phyloP scores from a whole-genome alignment of 192 early-diverging fungal species.

The Entomortierella chlamydospora region DNA sequence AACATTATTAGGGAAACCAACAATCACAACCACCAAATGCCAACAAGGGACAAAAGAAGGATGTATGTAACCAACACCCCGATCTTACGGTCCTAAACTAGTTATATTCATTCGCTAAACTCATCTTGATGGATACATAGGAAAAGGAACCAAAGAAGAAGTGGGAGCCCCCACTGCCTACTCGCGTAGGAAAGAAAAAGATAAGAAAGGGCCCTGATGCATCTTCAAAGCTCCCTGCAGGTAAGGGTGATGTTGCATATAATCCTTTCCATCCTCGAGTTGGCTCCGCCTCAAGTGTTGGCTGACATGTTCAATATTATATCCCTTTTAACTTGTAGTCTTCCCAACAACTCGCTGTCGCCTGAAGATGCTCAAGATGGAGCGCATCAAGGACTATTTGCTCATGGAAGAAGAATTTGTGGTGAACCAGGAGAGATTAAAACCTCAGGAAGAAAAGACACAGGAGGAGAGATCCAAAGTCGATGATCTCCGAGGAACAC shows the following conservation, averaged over 20 bases:
- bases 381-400: slow-evolving; percentile 98
- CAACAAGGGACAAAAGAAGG: slow-evolving; percentile 49
- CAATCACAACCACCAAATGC: slow-evolving; percentile 47
- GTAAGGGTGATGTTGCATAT: slow-evolving; percentile 52
- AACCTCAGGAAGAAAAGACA: slow-evolving; percentile 95
- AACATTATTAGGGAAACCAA: slow-evolving; percentile 46
- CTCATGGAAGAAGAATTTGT: slow-evolving; percentile 99
- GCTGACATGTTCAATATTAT: not conserved
- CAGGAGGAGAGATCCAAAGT: slow-evolving; percentile 94
- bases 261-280: not conserved
- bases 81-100: not conserved
- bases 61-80: slow-evolving; percentile 21
- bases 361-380: slow-evolving; percentile 96
- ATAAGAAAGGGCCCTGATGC: slow-evolving; percentile 90
- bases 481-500: slow-evolving; percentile 95
- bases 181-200: slow-evolving; percentile 99
- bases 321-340: slow-evolving; percentile 63
- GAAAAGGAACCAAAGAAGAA: slow-evolving; percentile 92
- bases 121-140: slow-evolving; percentile 18
- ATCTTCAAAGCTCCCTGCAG: slow-evolving; percentile 89
- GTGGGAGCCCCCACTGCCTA: slow-evolving; percentile 99
- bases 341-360: slow-evolving; percentile 97
- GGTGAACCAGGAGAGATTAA: slow-evolving; percentile 97
- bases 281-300: not conserved
- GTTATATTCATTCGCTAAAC: not conserved